Base-by-base conservation (phyloP, 257 asterid species). In the Handroanthus guayacan region DNA sequence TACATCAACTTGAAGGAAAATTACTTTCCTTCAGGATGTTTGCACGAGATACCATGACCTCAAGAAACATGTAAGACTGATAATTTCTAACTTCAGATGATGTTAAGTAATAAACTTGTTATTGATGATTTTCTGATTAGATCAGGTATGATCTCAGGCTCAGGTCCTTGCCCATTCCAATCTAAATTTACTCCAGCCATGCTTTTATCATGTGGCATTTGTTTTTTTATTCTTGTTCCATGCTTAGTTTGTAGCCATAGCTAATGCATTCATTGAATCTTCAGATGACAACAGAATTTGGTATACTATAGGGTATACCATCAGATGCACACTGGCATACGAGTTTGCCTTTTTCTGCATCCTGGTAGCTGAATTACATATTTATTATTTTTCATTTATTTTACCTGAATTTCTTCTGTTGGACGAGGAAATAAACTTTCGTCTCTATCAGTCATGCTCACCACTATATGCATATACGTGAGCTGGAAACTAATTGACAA, bases 11-110 rank as follows among this genome's bases (percentile, higher is more conserved):
- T 79, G 98, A 92, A 89, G 97, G 99, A 79, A 92, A 89, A 76
- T 73, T 89, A 73, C 87, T 89, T 60, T 95, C 98, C 57, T 95
- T 86, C 87, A 92, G 87, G 91, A 88, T 95, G 90, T 92, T 92
- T 90, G 99, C 99, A 54, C 89, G 99, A 52, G 99, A 95, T 85
- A 89, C 96, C 12, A 95, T 92, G 83, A 93, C 99, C 82, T 87
- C 99, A 66, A 82, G 99, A 79, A 95, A 85, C 84, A 63, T 68
- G 99, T 95, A 92, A 88, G 92, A 56, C 67, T 68, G 20, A n/a
- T 61, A 34, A 13, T 54, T 38, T 41, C 61, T 70, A 4, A 20
- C 16, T 60, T 60, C 51, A 48, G 60, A 25, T 18, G 56, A n/a
- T 71, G 39, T 16, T 51, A 69, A 50, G 62, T 9, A 62, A 44